Percentiles rank a stretch among this genome's conserved stretches.
Evolutionary conservation across 768 basidiomycete species (phyloP).

Genomic region (Xerocomellus amylosporus): DNA sequence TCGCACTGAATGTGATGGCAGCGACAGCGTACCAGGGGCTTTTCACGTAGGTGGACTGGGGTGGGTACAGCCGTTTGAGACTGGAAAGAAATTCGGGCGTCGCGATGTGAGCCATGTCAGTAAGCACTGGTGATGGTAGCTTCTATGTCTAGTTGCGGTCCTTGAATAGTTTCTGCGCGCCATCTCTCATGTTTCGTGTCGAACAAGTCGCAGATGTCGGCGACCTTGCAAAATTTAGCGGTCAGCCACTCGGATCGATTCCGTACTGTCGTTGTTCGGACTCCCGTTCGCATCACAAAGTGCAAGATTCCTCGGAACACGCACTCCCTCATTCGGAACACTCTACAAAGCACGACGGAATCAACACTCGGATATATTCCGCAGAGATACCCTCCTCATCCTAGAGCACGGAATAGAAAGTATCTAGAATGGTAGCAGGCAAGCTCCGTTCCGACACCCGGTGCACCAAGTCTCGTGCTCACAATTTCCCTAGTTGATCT

Average conservation of each 20-base stretch:
- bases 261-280: too few relatives aligned
- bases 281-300: not conserved
- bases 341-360: not conserved
- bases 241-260: not conserved
- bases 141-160: not conserved
- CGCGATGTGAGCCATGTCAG: conserved; percentile 29
- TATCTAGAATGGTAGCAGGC: conserved; percentile 22
- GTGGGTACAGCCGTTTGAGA: conserved; percentile 48
- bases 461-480: not conserved
- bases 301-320: not conserved
- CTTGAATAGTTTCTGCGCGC: not conserved
- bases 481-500: conserved; percentile 31
- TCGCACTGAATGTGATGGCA: conserved; percentile 54
- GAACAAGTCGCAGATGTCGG: not conserved
- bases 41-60: conserved; percentile 17
- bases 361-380: not conserved
- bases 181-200: not conserved
- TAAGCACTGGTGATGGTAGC: too few relatives aligned
- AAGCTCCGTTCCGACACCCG: not conserved
- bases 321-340: not conserved
- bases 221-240: not conserved
- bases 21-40: conserved; percentile 63
- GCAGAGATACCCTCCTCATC: not conserved
- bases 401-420: not conserved
- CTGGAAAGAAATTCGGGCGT: conserved; percentile 42